Evolutionary conservation across 495 filamentous ascomycete genomes (phyloP), one percentile per base, ranked within the genome.

Genomic region (Neurospora sp.): DNA sequence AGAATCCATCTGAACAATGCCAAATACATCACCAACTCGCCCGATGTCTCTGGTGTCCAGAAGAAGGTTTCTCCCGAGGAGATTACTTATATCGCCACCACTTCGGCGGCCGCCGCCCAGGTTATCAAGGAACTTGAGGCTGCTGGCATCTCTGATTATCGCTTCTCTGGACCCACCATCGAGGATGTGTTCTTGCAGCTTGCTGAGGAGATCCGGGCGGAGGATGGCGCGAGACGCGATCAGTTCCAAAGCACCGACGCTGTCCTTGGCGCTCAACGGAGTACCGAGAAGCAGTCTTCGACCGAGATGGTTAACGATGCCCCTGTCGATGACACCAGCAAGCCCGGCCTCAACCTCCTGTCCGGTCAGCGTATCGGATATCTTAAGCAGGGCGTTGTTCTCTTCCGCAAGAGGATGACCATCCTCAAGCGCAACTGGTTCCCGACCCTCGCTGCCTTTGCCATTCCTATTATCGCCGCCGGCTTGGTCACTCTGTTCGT

Each of bases 101-200:
- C 88, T 10, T 93, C 91, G 5, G 81, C 82, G 37, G 82, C 89
- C 46, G 90, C 92, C 16, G 89, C 90, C 0, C 77, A 83, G 10
- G 87, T 95, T n/a, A 89, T 97, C 72, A 85, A 85, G 69, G 78
- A 81, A 37, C 84, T 96, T 1, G 92, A 96, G 78, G 76, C 80
- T 0, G 83, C 84, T 2, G 88, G 87, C 1, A 85, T 92, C 46
- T 82, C 83, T 1, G 90, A 94, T 40, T 94, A 94, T 79, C 89
- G 91, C 69, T 90, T 96, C 48, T 90, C 89, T 39, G 93, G 93
- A 0, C 94, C 94, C 4, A 95, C 92, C 0, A 94, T 97, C 73
- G 93, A 94, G 78, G 92, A 94, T 77, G 92, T 96, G 0, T 97
- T 97, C 80, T 81, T 96, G 72, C 92, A 92, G 73, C 86, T 96